Percentiles rank a stretch among this genome's conserved stretches.
These are phyloP conservation scores for Cercospora beticola DNA, from an alignment of 2,329 filamentous ascomycete species.

Conservation along the genomic window DNA sequence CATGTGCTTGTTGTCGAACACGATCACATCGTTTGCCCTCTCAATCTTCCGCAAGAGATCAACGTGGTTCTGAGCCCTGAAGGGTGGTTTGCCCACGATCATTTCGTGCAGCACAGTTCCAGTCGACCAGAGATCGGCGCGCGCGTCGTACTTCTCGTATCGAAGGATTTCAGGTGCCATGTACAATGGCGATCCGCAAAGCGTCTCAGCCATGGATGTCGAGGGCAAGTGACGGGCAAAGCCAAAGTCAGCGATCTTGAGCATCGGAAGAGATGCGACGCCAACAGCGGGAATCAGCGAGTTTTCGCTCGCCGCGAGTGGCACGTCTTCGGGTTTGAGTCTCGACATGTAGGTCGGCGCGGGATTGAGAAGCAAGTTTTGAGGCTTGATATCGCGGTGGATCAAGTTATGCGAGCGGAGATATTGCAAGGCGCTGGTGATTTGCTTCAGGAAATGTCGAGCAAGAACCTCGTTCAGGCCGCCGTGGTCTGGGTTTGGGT, in stretches of 20 bases:
- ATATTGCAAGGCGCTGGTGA: conserved; percentile 87
- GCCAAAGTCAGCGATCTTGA: conserved; percentile 98
- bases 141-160: conserved; percentile 96
- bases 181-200: conserved; percentile 94
- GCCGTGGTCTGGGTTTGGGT: conserved; percentile 77
- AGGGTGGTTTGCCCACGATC: conserved; percentile 86
- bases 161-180: conserved; percentile 98
- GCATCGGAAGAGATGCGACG: conserved; percentile 82
- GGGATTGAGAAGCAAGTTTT: conserved; percentile 89
- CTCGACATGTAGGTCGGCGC: conserved; percentile 69
- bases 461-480: conserved; percentile 97
- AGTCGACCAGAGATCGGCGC: conserved; percentile 96
- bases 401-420: conserved; percentile 82
- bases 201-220: conserved; percentile 88
- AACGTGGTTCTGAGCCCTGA: conserved; percentile 89
- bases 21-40: conserved; percentile 79
- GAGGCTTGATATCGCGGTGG: conserved; percentile 95
- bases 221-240: conserved; percentile 90
- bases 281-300: conserved; percentile 79
- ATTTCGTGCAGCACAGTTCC: conserved; percentile 96
- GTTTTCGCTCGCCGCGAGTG: conserved; percentile 76
- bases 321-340: conserved; percentile 60
- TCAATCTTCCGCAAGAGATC: conserved; percentile 92
- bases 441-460: conserved; percentile 92
- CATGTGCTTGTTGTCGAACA: conserved; percentile 54